These are phyloP conservation scores for Suillus plorans DNA, from an alignment of 768 basidiomycete species.

Conservation along the genomic window DNA sequence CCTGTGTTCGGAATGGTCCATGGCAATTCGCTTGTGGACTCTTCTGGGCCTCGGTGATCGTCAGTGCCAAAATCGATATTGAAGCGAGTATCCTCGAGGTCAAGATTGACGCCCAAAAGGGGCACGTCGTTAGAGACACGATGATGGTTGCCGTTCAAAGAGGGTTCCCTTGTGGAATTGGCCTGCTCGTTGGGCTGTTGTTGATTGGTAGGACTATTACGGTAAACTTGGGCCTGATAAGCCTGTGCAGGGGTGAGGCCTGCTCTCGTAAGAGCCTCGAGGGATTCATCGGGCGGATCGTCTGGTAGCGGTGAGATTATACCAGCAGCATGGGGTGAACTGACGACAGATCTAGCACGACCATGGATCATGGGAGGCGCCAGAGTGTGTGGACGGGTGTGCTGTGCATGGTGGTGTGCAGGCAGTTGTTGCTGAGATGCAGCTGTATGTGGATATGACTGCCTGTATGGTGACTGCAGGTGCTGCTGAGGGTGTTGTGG, in stretches of 20 bases:
- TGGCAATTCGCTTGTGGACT: conserved; percentile 55
- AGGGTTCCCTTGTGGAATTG: conserved; percentile 25
- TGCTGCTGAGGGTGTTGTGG: conserved; percentile 23
- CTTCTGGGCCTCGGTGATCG: conserved; percentile 39
- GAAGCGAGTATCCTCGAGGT: conserved; percentile 56
- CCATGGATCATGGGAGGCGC: conserved; percentile 41
- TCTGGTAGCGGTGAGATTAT: conserved; percentile 47
- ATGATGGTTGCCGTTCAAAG: conserved; percentile 27
- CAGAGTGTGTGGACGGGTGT: conserved; percentile 29
- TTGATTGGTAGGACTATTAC: conserved; percentile 39
- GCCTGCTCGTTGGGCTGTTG: conserved; percentile 17
- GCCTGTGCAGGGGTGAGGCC: conserved; percentile 77
- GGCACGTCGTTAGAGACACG: conserved; percentile 32
- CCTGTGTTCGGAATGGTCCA: conserved; percentile 38
- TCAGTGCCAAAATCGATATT: conserved; percentile 52
- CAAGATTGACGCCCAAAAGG: conserved; percentile 44
- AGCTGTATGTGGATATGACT: conserved; percentile 38
- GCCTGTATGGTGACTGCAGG: conserved; percentile 30
- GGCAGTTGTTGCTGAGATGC: conserved; percentile 22
- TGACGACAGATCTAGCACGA: conserved; percentile 53
- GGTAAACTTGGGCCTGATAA: conserved; percentile 75
- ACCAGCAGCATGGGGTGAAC: conserved; percentile 40
- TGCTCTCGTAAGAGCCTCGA: conserved; percentile 44
- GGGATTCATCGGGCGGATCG: conserved; percentile 47
- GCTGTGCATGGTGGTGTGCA: conserved; percentile 16